Base-by-base conservation (phyloP, 169 alveolate species). In the Besnoitia besnoiti region DNA sequence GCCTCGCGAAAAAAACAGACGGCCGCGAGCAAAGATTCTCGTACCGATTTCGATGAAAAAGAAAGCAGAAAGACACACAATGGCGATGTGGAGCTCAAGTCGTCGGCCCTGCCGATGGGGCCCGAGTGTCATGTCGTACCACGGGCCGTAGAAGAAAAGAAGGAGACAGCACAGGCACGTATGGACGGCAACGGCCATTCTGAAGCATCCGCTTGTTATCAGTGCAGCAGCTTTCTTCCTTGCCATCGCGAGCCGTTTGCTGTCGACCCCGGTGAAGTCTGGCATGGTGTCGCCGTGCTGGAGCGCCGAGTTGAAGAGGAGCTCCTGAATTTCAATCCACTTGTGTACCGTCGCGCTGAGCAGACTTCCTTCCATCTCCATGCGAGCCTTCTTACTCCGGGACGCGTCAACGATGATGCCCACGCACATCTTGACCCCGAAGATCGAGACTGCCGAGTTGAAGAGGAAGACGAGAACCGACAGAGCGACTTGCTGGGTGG, bases 401-500 rank as follows among this genome's bases (percentile, higher is more conserved):
- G 88, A 84, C 37, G 88, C 91, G 59, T 91, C 94, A 16, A 91
- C 94, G 62, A 91, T 82, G 35, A 91, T 85, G 80, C 94, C 94
- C 42, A 91, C 91, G 46, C 82, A 85, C 91, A 91, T 50, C 55
- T 91, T 91, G 55, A 91, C 88, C 77, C 91, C 51, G 51, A 91
- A 67, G 30, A 91, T 16, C 27, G 94, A 50, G 77, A 91, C 91
- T 44, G 84, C 85, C 21, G 88, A 76, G 30, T 50, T 35, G 94
- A 89, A 91, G 35, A 91, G 59, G 37, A 85, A 0, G 47, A 91
- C 50, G 19, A 77, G 87, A 5, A 77, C 50, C 12, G 59, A 16
- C 24, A 77, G 50, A 0, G 59, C 5, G 39, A 30, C 40, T 39
- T 59, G 39, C 1, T 77, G 87, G 1, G 37, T 24, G 35, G 87